These are phyloP conservation scores for Aspergillus tanneri DNA, from an alignment of 2,329 filamentous ascomycete genomes.

Conservation along the genomic window DNA sequence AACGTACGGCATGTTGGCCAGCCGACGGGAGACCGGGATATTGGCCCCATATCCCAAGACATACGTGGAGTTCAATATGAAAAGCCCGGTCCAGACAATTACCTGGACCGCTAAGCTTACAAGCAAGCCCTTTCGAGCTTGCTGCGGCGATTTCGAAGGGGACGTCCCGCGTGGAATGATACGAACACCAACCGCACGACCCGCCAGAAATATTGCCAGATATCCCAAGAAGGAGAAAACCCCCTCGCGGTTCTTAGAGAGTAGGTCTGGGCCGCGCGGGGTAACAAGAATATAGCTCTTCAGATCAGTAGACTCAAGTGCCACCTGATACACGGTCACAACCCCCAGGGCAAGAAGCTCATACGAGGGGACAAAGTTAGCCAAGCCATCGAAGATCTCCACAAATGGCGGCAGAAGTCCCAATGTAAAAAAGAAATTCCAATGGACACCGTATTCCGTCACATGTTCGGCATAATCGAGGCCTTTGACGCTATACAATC, in stretches of 20 bases:
- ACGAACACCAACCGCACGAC: conserved; percentile 77
- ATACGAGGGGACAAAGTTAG: conserved; percentile 72
- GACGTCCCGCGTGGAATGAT: conserved; percentile 65
- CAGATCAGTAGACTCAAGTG: conserved; percentile 73
- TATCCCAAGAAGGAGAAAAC: conserved; percentile 95
- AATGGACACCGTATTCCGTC: conserved; percentile 95
- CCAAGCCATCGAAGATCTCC: conserved; percentile 72
- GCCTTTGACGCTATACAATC: conserved; percentile 86
- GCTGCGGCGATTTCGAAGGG: conserved; percentile 45
- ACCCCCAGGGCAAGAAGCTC: conserved; percentile 71
- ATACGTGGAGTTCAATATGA: conserved; percentile 66
- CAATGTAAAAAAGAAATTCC: conserved; percentile 99
- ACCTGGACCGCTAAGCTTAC: conserved; percentile 65
- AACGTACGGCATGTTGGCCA: conserved; percentile 92
- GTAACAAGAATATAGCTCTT: conserved; percentile 81
- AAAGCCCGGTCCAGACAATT: conserved; percentile 67
- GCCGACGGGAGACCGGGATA: conserved; percentile 76
- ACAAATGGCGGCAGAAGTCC: conserved; percentile 85
- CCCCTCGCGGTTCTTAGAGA: conserved; percentile 91
- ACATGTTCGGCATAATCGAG: conserved; percentile 97
- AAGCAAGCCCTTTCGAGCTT: conserved; percentile 57
- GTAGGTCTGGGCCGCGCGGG: conserved; percentile 67
- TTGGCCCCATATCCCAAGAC: conserved; percentile 63
- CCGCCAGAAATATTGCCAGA: conserved; percentile 88
- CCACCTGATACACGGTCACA: conserved; percentile 68